Evolutionary conservation across 2,329 filamentous ascomycete species (phyloP).

Genomic region (Akanthomyces muscarius): DNA sequence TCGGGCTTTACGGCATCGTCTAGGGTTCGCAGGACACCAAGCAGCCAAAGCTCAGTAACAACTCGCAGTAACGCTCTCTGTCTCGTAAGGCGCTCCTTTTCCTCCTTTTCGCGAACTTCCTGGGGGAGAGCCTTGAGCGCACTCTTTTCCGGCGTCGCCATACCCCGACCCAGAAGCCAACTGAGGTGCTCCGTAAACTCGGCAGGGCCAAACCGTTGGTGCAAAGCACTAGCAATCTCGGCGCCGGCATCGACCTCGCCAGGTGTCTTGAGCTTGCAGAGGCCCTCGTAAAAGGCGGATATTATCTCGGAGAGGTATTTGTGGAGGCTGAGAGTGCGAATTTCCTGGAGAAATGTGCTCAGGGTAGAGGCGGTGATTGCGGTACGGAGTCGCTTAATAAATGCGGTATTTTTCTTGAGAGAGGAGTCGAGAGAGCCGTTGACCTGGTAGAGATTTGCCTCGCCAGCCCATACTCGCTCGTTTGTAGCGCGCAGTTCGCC

Average conservation of each 20-base stretch:
- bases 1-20: slow-evolving; percentile 61
- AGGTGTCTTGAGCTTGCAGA: slow-evolving; percentile 85
- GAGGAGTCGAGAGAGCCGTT: slow-evolving; percentile 84
- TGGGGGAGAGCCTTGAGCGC: slow-evolving; percentile 71
- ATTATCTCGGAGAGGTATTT: slow-evolving; percentile 98
- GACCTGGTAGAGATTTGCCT: slow-evolving; percentile 79
- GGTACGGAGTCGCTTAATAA: slow-evolving; percentile 93
- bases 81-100: slow-evolving; percentile 84
- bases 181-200: slow-evolving; percentile 91
- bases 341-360: slow-evolving; percentile 82
- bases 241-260: slow-evolving; percentile 90
- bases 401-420: slow-evolving; percentile 96
- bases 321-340: slow-evolving; percentile 83
- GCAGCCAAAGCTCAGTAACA: slow-evolving; percentile 93
- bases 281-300: slow-evolving; percentile 88
- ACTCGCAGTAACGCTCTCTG: slow-evolving; percentile 84
- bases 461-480: slow-evolving; percentile 80
- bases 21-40: slow-evolving; percentile 79
- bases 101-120: slow-evolving; percentile 88
- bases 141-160: slow-evolving; percentile 85
- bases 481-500: slow-evolving; percentile 90
- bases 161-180: slow-evolving; percentile 86
- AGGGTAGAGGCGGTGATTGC: slow-evolving; percentile 77
- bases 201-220: slow-evolving; percentile 85
- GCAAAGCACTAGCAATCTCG: slow-evolving; percentile 90